phyloP scores from a whole-genome alignment of 129 eudicot species.

The Flaveria linearis region DNA sequence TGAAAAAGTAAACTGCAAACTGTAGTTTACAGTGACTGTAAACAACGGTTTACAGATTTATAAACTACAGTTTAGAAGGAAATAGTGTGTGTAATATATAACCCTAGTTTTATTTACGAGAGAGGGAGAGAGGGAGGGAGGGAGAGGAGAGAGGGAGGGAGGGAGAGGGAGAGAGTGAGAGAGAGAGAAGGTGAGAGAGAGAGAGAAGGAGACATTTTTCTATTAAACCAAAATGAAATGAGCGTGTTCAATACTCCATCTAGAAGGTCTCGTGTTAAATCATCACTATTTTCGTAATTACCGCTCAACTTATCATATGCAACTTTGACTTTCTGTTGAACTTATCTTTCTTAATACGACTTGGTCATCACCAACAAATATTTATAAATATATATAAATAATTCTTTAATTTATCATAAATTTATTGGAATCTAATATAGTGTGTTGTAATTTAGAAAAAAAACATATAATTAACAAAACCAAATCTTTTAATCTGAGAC shows the following conservation, averaged over 20 bases:
- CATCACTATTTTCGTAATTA: conserved; percentile 28
- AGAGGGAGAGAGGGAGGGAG: no score
- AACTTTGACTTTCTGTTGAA: conserved; percentile 24
- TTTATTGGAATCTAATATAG: not conserved
- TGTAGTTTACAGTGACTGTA: no score
- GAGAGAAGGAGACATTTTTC: not conserved
- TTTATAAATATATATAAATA: not conserved
- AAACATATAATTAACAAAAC: not conserved
- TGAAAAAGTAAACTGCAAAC: no score
- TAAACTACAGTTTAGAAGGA: no score
- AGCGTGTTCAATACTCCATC: conserved; percentile 27
- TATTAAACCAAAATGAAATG: not conserved
- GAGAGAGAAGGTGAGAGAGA: no score
- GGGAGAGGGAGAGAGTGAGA: no score
- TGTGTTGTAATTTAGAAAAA: not conserved
- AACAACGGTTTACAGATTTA: no score
- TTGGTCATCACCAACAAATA: conserved; percentile 24
- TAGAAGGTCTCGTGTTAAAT: conserved; percentile 26
- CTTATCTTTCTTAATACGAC: conserved; percentile 27
- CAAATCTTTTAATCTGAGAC: not conserved
- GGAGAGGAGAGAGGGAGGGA: no score
- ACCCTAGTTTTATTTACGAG: no score
- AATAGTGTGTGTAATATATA: no score
- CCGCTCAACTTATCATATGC: conserved; percentile 15
- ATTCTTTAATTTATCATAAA: not conserved